Evolutionary conservation across 768 basidiomycete species (phyloP), one percentile per base, ranked within the genome.

Genomic region (Tricholoma sp.): DNA sequence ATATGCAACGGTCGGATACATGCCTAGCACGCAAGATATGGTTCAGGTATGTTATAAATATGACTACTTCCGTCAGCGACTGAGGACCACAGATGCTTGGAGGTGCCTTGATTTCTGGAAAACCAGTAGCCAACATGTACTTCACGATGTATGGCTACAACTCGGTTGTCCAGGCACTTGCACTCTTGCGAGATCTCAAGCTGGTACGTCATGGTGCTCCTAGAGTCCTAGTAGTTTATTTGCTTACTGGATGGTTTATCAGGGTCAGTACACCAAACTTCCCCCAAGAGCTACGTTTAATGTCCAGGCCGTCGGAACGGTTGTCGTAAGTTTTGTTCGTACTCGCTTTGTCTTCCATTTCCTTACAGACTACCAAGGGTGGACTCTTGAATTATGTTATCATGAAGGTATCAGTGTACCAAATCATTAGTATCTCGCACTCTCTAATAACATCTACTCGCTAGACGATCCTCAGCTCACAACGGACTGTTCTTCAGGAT

Each of bases 281-380:
- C 80, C 84, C 11, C 84, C 84, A 5, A 75, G 80, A n/a, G 74
- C 75, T 42, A 79, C 83, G 4, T 85, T 86, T 61, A 65, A 69
- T 12, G 78, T 80, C 4, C 84, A 86, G 62, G 66, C 70, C 17
- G 61, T 78, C 44, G 84, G 85, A 3, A 77, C 82, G 12, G 67
- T 85, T 34, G 70, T 85, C 28, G 79, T 79, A 60, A 29, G 67
- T 54, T 12, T 24, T 20, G 41, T 42, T 17, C 17, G 17, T 24
- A 12, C n/a, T 17, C 17, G 29, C 11, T 10, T 20, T 20, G 17
- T 29, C 7, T 31, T 17, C 45, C 24, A 45, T 45, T 12, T 45
- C 20, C 44, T 45, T 28, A 45, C 44, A 28, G 20, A 28, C 12
- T 4, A 10, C 48, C 61, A n/a, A 72, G 72, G 85, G 81, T 13